Conservation (phyloP, 108 stramenopile genomes). For the Skeletonema costatum region DNA sequence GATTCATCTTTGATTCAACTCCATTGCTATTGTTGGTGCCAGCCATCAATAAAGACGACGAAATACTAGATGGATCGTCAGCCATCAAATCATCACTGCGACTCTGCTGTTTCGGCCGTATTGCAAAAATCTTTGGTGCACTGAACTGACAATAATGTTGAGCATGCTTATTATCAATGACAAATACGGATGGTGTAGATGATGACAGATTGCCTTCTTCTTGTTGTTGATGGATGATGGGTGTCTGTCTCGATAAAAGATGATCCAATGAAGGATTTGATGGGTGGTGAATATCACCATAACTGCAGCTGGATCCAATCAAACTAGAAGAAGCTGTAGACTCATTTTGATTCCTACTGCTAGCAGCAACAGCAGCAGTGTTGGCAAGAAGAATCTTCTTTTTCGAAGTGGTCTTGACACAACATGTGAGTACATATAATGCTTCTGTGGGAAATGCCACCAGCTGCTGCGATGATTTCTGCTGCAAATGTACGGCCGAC, state of each 20-base stretch:
- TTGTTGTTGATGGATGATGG: background rate
- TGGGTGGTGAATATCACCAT: background rate
- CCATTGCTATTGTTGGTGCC: background rate
- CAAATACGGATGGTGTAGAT: slow-evolving; percentile 11
- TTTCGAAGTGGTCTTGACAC: slow-evolving; percentile 9
- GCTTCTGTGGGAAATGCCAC: slow-evolving; percentile 22
- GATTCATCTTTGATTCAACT: background rate
- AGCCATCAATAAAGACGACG: too few species aligned
- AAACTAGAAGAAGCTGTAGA: background rate
- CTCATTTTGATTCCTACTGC: background rate
- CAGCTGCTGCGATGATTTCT: background rate
- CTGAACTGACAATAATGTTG: slow-evolving; percentile 19
- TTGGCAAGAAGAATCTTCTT: background rate
- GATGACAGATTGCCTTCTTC: background rate
- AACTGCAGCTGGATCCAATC: background rate
- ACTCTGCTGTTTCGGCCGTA: slow-evolving; percentile 1
- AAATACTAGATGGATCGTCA: too few species aligned
- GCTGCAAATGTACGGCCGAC: background rate
- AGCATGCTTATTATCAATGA: slow-evolving; percentile 12
- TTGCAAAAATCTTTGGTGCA: slow-evolving; percentile 15
- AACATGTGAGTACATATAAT: slow-evolving; percentile 19
- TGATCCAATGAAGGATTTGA: background rate
- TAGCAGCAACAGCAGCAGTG: background rate
- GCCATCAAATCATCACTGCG: background rate
- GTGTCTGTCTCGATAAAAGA: background rate